A percentile compares a stretch with the other conserved stretches of the same genome.
These are phyloP conservation scores for Waltergamsia citrina DNA, from an alignment of 2,329 filamentous ascomycete genomes.

Conservation along the genomic window DNA sequence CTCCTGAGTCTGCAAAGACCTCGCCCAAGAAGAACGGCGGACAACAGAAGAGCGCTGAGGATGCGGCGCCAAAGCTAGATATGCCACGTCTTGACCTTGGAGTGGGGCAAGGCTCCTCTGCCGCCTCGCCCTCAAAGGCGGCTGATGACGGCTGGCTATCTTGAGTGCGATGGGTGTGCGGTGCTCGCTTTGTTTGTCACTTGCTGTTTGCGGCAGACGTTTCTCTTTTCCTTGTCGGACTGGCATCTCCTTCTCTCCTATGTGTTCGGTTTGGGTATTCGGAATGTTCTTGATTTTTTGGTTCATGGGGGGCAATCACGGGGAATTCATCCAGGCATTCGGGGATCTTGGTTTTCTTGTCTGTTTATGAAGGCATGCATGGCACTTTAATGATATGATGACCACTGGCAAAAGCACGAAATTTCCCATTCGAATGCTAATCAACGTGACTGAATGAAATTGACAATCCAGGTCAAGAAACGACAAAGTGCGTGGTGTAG, in stretches of 20 bases:
- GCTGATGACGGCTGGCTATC: conserved; percentile 2
- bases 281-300: too few relatives aligned
- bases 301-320: too few relatives aligned
- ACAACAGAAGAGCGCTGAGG: conserved; percentile 38
- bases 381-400: conserved; percentile 3
- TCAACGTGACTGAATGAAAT: too few relatives aligned
- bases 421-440: too few relatives aligned
- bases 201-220: background rate
- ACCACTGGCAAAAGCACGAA: too few relatives aligned
- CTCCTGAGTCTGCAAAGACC: conserved; percentile 10
- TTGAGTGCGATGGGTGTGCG: background rate
- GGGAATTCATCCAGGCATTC: too few relatives aligned
- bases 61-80: conserved; percentile 51
- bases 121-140: background rate
- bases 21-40: conserved; percentile 21
- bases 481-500: too few relatives aligned
- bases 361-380: too few relatives aligned
- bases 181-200: background rate
- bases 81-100: conserved; percentile 47
- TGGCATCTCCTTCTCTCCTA: too few relatives aligned
- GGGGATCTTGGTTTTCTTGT: background rate
- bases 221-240: background rate
- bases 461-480: too few relatives aligned
- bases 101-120: conserved; percentile 16
- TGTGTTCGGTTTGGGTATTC: too few relatives aligned